Evolutionary conservation across 1,284 basidiomycete genomes (phyloP).

Genomic region (Irpex rosettiformis): DNA sequence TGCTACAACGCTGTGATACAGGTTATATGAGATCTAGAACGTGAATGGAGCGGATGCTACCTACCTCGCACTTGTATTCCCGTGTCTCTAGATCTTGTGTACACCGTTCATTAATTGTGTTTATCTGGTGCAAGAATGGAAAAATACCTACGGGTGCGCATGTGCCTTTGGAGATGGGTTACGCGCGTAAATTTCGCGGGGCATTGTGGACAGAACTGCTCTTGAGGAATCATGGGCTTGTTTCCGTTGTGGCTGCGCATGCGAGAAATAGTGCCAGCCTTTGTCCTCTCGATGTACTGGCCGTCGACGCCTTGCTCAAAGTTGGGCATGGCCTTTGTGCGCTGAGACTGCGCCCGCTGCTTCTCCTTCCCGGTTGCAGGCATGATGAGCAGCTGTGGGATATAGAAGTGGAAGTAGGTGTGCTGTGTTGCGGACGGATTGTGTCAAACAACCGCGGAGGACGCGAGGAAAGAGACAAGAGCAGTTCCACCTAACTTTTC

Average conservation of each 20-base stretch:
- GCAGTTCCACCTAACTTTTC: neutral
- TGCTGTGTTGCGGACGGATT: neutral
- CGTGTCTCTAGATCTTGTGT: constrained; percentile 43
- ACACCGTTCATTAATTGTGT: neutral
- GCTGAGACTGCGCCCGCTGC: neutral
- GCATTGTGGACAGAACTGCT: constrained; percentile 50
- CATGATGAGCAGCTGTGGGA: neutral
- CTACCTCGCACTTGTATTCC: constrained; percentile 48
- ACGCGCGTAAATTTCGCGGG: constrained; percentile 57
- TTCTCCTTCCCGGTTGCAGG: neutral
- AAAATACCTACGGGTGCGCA: constrained; percentile 36
- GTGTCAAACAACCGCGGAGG: constrained; percentile 7
- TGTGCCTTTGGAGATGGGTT: constrained; percentile 53
- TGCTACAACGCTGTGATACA: constrained; percentile 40
- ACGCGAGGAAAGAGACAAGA: no score
- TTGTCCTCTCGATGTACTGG: constrained; percentile 19
- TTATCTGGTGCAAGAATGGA: neutral
- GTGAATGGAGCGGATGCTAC: constrained; percentile 10
- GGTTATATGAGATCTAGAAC: neutral
- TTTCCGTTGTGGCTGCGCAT: constrained; percentile 36
- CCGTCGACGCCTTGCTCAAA: constrained; percentile 7
- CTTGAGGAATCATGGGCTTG: constrained; percentile 37
- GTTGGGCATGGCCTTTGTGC: neutral
- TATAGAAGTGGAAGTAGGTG: neutral
- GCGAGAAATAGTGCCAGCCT: constrained; percentile 25